Conservation (phyloP, 78 protist species). For the Dictyostelium brefeldianum region DNA sequence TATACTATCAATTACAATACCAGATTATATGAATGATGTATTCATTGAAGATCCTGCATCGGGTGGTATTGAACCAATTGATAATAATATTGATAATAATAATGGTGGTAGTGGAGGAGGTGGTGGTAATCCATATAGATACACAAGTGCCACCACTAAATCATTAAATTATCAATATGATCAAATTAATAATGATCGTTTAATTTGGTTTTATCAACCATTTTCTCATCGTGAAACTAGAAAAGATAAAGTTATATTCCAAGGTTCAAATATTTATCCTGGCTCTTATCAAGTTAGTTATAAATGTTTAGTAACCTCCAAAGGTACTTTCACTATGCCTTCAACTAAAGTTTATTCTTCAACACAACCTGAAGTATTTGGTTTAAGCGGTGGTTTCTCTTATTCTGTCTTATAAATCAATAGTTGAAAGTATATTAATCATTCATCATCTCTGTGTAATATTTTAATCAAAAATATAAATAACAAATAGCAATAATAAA, state of each 20-base stretch:
- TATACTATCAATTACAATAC: conserved; percentile 27
- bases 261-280: conserved; percentile 24
- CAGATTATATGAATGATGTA: conserved; percentile 48
- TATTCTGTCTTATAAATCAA: neutral
- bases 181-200: conserved; percentile 6
- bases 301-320: conserved; percentile 36
- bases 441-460: too few relatives aligned
- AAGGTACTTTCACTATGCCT: conserved; percentile 58
- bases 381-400: conserved; percentile 19
- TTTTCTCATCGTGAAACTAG: conserved; percentile 50
- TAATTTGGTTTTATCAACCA: conserved; percentile 45
- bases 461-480: too few relatives aligned
- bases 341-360: conserved; percentile 58
- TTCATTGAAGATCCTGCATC: conserved; percentile 35
- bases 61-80: conserved; percentile 63
- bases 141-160: neutral
- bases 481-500: too few relatives aligned
- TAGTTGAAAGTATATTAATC: too few relatives aligned
- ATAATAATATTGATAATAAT: conserved; percentile 44
- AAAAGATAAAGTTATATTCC: conserved; percentile 44
- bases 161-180: neutral
- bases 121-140: too few relatives aligned
- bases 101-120: neutral
- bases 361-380: conserved; percentile 77
- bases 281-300: conserved; percentile 63